Evolutionary conservation across 768 basidiomycete species (phyloP).

Genomic region (Pleurotus cornucopiae): DNA sequence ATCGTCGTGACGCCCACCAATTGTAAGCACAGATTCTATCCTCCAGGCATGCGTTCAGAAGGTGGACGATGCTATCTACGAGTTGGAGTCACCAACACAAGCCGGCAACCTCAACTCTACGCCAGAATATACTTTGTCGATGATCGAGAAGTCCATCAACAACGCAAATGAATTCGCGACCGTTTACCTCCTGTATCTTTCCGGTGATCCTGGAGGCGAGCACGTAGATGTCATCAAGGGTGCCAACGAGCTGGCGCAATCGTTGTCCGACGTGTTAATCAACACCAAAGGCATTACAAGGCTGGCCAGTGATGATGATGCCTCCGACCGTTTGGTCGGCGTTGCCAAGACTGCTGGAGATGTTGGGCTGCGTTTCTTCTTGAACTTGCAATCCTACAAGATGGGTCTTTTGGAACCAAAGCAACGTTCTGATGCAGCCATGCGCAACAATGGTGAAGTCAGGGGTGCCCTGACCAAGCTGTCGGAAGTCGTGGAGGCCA

Average conservation of each 20-base stretch:
- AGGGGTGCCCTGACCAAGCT: conserved; percentile 80
- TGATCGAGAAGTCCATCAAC: conserved; percentile 95
- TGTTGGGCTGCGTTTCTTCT: conserved; percentile 86
- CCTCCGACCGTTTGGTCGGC: conserved; percentile 82
- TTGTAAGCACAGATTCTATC: conserved; percentile 74
- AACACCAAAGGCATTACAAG: conserved; percentile 97
- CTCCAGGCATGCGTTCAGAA: conserved; percentile 95
- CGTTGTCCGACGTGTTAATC: conserved; percentile 84
- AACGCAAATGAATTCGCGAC: conserved; percentile 96
- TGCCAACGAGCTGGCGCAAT: conserved; percentile 95
- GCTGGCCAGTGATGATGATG: conserved; percentile 86
- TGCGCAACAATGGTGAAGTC: conserved; percentile 85
- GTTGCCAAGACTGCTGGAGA: conserved; percentile 87
- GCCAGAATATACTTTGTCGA: conserved; percentile 95
- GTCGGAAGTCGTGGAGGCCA: conserved; percentile 79
- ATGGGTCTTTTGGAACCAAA: conserved; percentile 69
- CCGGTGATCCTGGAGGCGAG: conserved; percentile 84
- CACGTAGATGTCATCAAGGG: conserved; percentile 98
- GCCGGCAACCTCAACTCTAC: conserved; percentile 96
- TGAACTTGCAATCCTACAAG: conserved; percentile 94
- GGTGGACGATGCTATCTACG: conserved; percentile 96
- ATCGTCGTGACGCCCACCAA: conserved; percentile 12
- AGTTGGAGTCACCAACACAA: conserved; percentile 93
- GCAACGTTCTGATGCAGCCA: conserved; percentile 81
- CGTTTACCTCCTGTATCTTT: conserved; percentile 86